Evolutionary conservation across 2,329 filamentous ascomycete genomes (phyloP).

Genomic region (Ophiostoma ulmi): DNA sequence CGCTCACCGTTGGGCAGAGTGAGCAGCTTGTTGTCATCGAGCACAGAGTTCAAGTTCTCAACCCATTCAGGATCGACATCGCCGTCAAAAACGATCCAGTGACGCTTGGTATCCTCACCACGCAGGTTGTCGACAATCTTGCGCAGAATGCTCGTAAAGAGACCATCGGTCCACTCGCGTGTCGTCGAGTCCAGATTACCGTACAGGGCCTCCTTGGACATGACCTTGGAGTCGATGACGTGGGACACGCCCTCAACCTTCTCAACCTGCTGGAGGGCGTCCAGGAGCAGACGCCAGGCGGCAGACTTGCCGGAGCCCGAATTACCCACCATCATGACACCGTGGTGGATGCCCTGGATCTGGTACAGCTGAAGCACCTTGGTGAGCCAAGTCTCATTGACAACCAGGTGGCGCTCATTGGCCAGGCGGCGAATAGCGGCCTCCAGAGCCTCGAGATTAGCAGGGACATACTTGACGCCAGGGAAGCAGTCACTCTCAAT

Average conservation of each 20-base stretch:
- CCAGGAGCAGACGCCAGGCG: constrained; percentile 87
- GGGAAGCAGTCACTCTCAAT: constrained; percentile 88
- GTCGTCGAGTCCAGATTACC: constrained; percentile 95
- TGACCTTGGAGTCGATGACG: constrained; percentile 98
- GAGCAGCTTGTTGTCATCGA: constrained; percentile 97
- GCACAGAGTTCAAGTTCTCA: constrained; percentile 97
- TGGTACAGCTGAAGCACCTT: constrained; percentile 97
- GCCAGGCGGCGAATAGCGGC: constrained; percentile 78
- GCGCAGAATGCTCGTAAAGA: constrained; percentile 94
- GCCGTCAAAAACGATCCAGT: constrained; percentile 99
- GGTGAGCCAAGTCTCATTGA: constrained; percentile 93
- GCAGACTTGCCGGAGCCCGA: constrained; percentile 97
- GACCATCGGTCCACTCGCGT: constrained; percentile 95
- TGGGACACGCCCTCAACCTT: constrained; percentile 90
- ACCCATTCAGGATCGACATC: constrained; percentile 99
- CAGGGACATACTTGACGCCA: constrained; percentile 85
- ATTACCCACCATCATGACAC: constrained; percentile 99
- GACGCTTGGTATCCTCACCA: constrained; percentile 91
- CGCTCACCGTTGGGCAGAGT: constrained; percentile 97
- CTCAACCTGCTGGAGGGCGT: constrained; percentile 86
- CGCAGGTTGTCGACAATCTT: constrained; percentile 99
- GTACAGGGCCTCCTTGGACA: constrained; percentile 98
- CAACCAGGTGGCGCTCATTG: constrained; percentile 76
- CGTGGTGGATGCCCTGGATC: constrained; percentile 95
- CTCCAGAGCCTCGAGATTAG: constrained; percentile 73